Base-by-base conservation (phyloP, 192 early-diverging fungal genomes). In the Backusella morwellensis region DNA sequence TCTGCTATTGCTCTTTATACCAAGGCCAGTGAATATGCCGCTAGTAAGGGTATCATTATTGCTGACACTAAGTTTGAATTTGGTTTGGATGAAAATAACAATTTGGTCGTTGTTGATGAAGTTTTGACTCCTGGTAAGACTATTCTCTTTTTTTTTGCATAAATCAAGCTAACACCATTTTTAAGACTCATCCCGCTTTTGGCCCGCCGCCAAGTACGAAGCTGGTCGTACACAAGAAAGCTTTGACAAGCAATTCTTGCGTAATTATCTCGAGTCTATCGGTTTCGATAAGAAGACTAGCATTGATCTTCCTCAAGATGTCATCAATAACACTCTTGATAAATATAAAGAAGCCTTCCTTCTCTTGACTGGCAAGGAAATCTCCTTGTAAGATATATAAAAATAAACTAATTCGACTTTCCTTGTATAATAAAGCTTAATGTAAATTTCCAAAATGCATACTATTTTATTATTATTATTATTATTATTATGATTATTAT, bases 51-150 rank as follows among this genome's bases (percentile, higher is more conserved):
- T 38, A 98, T 99, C 73, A 95, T 99, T 69, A 99, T 99, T 86
- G 98, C 98, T 12, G 98, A 99, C 74, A 99, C 98, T 41, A 99
- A 99, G 83, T 98, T 99, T 82, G 98, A 99, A 85, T 99, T 99
- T 90, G 98, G 98, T 72, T 90, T 95, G 9, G 95, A 99, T 84
- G 85, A 87, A 40, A 72, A 93, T 17, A 94, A 94, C 74, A 86
- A 83, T 29, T 80, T 99, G 29, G 90, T 96, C 77, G 86, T 99
- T 70, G 92, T 95, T 17, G 98, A 99, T 80, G 98, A 99, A 83
- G 97, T 96, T 35, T 88, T 99, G 78, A 99, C 98, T 0, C 98
- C 97, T 29, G 93, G 92, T 93, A 86, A 76, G 6, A 26, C 44
- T 75, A n/a, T 29, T 56, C 3, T 35, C 35, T 66, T 75, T 80